Percentiles rank a stretch among this genome's conserved stretches.
Conservation (phyloP, 1,284 basidiomycete species). For the Ceratobasidium sp. region DNA sequence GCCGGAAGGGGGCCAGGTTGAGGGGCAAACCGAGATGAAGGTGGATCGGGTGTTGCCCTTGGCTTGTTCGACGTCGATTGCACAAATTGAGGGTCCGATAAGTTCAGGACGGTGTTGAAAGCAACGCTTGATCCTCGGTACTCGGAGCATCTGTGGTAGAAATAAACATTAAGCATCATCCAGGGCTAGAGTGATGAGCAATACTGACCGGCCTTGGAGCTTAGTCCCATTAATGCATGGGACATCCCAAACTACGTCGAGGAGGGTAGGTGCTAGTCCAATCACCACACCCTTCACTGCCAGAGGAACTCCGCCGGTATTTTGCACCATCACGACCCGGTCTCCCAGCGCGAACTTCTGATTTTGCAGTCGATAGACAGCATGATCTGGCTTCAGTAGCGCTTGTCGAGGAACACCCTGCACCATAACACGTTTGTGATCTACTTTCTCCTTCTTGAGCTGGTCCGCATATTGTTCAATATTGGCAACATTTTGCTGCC, state of each 20-base stretch:
- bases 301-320: conserved; percentile 93
- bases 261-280: conserved; percentile 85
- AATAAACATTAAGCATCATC: conserved; percentile 8
- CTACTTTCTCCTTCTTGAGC: conserved; percentile 71
- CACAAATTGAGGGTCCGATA: conserved; percentile 85
- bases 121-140: conserved; percentile 90
- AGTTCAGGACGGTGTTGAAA: conserved; percentile 87
- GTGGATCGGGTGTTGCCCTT: conserved; percentile 58
- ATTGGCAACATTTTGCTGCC: conserved; percentile 78
- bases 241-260: conserved; percentile 98
- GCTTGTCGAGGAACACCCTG: conserved; percentile 95
- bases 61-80: conserved; percentile 66
- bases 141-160: conserved; percentile 63
- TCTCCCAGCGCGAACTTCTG: conserved; percentile 96
- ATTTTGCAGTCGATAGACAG: conserved; percentile 89
- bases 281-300: conserved; percentile 95
- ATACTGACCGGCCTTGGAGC: conserved; percentile 80
- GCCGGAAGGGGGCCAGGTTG: conserved; percentile 75
- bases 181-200: too few relatives aligned
- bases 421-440: conserved; percentile 90
- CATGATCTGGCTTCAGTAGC: conserved; percentile 93
- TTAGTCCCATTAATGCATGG: conserved; percentile 95
- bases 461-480: conserved; percentile 83
- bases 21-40: conserved; percentile 69
- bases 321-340: conserved; percentile 95